Evolutionary conservation across 768 basidiomycete genomes (phyloP), one percentile per base, ranked within the genome.

Genomic region (Mycena pura): DNA sequence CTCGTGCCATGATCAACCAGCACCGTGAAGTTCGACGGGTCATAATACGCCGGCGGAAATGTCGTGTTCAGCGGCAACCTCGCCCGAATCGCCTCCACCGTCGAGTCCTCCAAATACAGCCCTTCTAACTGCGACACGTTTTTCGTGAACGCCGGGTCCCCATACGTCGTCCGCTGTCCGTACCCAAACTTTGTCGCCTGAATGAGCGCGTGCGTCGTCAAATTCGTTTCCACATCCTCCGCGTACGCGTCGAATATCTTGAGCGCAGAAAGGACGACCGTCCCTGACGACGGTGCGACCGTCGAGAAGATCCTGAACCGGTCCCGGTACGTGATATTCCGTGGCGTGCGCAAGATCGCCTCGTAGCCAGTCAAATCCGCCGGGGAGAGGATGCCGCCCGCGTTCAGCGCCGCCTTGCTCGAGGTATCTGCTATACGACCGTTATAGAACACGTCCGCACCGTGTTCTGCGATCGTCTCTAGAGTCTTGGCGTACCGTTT

Each of bases 131-230:
- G 56, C 4, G 78, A 70, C 15, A 79, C 79, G 60, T 78, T 80
- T n/a, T 66, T 19, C 5, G 74, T 74, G 63, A 76, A 79, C 9
- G 75, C 76, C 0, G 78, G 78, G 56, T 80, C 78, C 8, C 77
- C 67, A 15, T 60, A 60, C 17, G 52, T 41, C 27, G 74, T 75
- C 22, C 76, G 66, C 40, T 68, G 69, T 10, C 74, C 77, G 51
- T 76, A 79, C 2, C 69, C 76, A 48, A 78, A 78, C 54, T 72
- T 65, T 28, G 64, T 72, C 11, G 73, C 72, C 53, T 79, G 71
- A 34, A 79, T 70, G 1, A 78, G 67, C 25, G 68, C 62, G 40
- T 79, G 77, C 9, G 71, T 73, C 14, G 74, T 75, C 25, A 72
- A 45, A 56, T 78, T 76, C 40, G 70, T 71, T 22, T 63, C 73